Percentiles rank a stretch among this genome's conserved stretches.
Evolutionary conservation across 192 early-diverging fungal species (phyloP).

Genomic region (Entomortierella chlamydospora): DNA sequence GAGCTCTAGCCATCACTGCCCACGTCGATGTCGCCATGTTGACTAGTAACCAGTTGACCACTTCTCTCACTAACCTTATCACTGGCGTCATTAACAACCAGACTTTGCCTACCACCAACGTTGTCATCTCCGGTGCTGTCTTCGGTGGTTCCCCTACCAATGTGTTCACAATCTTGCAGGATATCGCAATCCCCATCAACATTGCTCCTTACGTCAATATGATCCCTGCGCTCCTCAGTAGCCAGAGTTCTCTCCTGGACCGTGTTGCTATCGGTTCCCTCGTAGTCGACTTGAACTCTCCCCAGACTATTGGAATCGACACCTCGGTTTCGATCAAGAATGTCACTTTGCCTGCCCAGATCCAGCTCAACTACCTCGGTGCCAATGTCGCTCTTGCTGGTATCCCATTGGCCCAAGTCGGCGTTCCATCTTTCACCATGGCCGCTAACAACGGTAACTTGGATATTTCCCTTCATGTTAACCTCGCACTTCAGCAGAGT

Average conservation of each 20-base stretch:
- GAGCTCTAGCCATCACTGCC: constrained; percentile 23
- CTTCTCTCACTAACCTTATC: constrained; percentile 20
- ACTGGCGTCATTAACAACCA: constrained; percentile 26
- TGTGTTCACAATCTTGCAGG: constrained; percentile 45
- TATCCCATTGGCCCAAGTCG: constrained; percentile 21
- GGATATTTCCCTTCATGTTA: constrained; percentile 20
- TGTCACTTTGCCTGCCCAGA: constrained; percentile 34
- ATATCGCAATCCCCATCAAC: constrained; percentile 30
- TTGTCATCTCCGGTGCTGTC: constrained; percentile 34
- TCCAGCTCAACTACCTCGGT: constrained; percentile 45
- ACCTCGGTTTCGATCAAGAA: constrained; percentile 35
- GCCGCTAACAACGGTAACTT: constrained; percentile 19
- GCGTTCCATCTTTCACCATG: constrained; percentile 25
- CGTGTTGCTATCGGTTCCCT: constrained; percentile 17
- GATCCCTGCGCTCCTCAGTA: constrained; percentile 6
- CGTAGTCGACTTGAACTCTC: constrained; percentile 39
- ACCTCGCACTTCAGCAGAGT: constrained; percentile 19
- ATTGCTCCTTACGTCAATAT: constrained; percentile 22
- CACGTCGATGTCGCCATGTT: constrained; percentile 18
- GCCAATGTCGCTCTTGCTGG: constrained; percentile 23
- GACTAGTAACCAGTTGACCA: constrained; percentile 9
- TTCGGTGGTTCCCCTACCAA: constrained; percentile 48
- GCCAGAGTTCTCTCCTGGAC: constrained; percentile 14
- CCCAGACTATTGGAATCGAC: constrained; percentile 40
- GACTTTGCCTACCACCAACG: constrained; percentile 17